Evolutionary conservation across 2,329 filamentous ascomycete species (phyloP).

Genomic region (Ilyonectria sp.): DNA sequence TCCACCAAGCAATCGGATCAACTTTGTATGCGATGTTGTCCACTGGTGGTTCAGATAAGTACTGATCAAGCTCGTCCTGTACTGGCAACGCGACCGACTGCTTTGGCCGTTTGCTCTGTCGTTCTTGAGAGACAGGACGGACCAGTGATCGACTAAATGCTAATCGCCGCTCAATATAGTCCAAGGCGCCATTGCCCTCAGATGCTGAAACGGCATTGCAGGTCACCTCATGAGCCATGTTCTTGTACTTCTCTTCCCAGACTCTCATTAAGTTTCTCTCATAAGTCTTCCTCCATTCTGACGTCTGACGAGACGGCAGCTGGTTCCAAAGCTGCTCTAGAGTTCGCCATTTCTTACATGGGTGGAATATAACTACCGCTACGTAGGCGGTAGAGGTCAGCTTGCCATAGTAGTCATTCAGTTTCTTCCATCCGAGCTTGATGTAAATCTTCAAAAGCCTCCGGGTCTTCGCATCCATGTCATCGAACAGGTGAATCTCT

Average conservation of each 20-base stretch:
- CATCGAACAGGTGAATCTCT: not conserved
- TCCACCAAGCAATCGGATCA: too few species aligned
- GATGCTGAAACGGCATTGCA: not conserved
- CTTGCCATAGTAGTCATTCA: too few species aligned
- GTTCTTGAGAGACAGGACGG: not conserved
- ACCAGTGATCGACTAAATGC: not conserved
- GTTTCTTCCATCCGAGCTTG: too few species aligned
- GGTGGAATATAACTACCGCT: not conserved
- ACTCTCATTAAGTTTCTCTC: not conserved
- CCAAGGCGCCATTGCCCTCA: not conserved
- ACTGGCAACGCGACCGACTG: not conserved
- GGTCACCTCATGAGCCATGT: not conserved
- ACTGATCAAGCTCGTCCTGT: constrained; percentile 7
- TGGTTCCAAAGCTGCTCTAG: not conserved
- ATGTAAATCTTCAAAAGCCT: too few species aligned
- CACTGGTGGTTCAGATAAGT: not conserved
- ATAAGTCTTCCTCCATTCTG: not conserved
- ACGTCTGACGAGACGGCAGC: not conserved
- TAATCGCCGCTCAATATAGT: not conserved
- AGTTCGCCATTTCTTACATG: not conserved
- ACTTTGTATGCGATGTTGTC: too few species aligned
- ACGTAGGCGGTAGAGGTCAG: not conserved
- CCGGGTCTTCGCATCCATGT: not conserved
- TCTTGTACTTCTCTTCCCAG: constrained; percentile 1
- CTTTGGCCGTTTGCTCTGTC: not conserved